Evolutionary conservation across 768 basidiomycete species (phyloP).

Genomic region (Leucocoprinus birnbaumii): DNA sequence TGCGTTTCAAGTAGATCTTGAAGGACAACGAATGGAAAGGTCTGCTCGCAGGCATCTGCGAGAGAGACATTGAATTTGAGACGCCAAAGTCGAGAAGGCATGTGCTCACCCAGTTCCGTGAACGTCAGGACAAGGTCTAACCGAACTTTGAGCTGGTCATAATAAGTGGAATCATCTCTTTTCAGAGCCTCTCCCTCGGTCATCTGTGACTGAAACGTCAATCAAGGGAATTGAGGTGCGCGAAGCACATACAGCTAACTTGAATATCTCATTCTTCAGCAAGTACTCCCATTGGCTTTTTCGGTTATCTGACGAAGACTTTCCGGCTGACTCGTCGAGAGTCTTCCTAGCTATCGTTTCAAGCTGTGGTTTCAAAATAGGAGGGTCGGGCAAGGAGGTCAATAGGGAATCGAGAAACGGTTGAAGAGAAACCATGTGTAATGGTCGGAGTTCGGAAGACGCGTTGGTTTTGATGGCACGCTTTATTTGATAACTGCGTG

Average conservation of each 20-base stretch:
- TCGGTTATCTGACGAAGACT: constrained; percentile 52
- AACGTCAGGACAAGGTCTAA: constrained; percentile 76
- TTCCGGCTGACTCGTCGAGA: constrained; percentile 37
- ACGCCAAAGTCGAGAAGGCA: neutral
- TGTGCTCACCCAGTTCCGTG: constrained; percentile 68
- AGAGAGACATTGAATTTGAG: no score
- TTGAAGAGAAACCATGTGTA: constrained; percentile 48
- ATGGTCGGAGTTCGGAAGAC: constrained; percentile 21
- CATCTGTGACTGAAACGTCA: constrained; percentile 33
- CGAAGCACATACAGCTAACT: constrained; percentile 56
- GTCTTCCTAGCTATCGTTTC: constrained; percentile 46
- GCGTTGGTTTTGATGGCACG: constrained; percentile 11
- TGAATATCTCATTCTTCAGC: constrained; percentile 68
- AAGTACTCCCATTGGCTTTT: constrained; percentile 77
- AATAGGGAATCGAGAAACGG: constrained; percentile 50
- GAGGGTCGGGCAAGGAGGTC: constrained; percentile 45
- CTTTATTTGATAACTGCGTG: neutral
- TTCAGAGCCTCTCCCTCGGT: constrained; percentile 68
- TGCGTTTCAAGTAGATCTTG: constrained; percentile 85
- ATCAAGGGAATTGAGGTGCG: neutral
- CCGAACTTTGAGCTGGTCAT: constrained; percentile 52
- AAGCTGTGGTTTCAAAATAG: constrained; percentile 45
- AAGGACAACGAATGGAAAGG: constrained; percentile 69
- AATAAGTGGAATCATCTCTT: constrained; percentile 51
- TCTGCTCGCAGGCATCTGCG: constrained; percentile 74